Evolutionary conservation across 2,329 filamentous ascomycete genomes (phyloP), one percentile per base, ranked within the genome.

Genomic region (Sarocladiaceae sp.): DNA sequence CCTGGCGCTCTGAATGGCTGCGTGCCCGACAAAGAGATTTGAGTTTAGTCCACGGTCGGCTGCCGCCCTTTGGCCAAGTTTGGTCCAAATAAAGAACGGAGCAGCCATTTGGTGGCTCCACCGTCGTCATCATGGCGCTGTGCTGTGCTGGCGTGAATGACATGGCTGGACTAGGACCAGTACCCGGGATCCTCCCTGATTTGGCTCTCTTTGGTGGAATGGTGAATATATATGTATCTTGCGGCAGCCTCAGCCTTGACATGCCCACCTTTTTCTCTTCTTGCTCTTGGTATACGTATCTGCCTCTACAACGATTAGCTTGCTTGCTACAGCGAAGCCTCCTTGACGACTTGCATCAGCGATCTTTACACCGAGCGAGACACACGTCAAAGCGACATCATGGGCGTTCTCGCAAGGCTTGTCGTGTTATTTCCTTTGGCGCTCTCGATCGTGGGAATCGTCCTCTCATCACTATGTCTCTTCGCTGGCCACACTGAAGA

Each of bases 401-500:
- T 60, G 58, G 51, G 56, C n/a, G 25, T 31, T 3, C 15, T 57
- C 7, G 23, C 58, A 23, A 60, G 62, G 53, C 61, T 69, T 33
- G 53, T 64, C 35, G 59, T 69, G 29, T 53, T 72, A 28, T 33
- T 72, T 18, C 71, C 71, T 47, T 53, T 73, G 56, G 58, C 65
- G 23, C 58, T 72, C 35, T 65, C 67, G 54, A 59, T 72, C 37
- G 65, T 66, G 56, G 67, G 63, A 31, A 67, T 73, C 53, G 61
- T 74, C 33, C 64, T 74, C 17, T 65, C 66, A 15, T 65, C 66
- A 39, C 60, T 74, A n/a, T 64, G 64, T 47, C 65, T 73, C 25
- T 71, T 72, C 55, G 65, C 71, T 28, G 71, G 71, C 13, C 65
- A 66, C 37, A 60, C 71, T 37, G 57, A 67, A 52, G 71, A 71